Percentiles rank a stretch among this genome's conserved stretches.
These are phyloP conservation scores for Quercus gilva DNA, from an alignment of 306 rosid genomes.

Conservation along the genomic window DNA sequence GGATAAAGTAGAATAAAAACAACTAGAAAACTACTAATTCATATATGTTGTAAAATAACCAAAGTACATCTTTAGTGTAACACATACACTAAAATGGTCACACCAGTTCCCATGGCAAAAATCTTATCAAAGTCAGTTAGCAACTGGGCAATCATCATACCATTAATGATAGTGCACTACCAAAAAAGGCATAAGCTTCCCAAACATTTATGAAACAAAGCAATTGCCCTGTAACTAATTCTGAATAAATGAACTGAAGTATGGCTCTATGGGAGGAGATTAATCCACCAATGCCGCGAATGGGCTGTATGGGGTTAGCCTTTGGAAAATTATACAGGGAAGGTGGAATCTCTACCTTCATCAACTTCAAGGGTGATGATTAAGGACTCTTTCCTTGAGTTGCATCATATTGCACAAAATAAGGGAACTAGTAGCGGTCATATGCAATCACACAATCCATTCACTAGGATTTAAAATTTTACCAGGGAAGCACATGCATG, in stretches of 20 bases:
- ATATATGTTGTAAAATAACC: background rate
- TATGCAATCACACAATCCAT: too few relatives aligned
- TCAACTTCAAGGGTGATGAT: too few relatives aligned
- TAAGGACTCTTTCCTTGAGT: too few relatives aligned
- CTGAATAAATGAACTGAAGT: background rate
- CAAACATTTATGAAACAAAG: background rate
- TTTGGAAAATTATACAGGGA: too few relatives aligned
- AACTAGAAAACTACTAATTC: background rate
- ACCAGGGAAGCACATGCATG: too few relatives aligned
- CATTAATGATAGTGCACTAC: background rate
- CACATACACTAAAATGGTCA: background rate
- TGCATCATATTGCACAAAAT: too few relatives aligned
- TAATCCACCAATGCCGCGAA: too few relatives aligned
- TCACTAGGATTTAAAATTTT: too few relatives aligned
- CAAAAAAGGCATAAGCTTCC: background rate
- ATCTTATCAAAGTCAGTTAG: background rate
- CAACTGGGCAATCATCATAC: background rate
- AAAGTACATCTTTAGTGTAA: background rate
- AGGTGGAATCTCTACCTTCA: too few relatives aligned
- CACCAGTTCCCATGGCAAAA: background rate
- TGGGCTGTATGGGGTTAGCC: too few relatives aligned
- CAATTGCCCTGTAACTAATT: background rate
- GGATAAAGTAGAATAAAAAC: background rate
- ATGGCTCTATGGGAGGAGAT: too few relatives aligned
- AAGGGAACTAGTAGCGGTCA: too few relatives aligned